phyloP scores from a whole-genome alignment of 2,329 filamentous ascomycete species.

The Grosmannia clavigera region DNA sequence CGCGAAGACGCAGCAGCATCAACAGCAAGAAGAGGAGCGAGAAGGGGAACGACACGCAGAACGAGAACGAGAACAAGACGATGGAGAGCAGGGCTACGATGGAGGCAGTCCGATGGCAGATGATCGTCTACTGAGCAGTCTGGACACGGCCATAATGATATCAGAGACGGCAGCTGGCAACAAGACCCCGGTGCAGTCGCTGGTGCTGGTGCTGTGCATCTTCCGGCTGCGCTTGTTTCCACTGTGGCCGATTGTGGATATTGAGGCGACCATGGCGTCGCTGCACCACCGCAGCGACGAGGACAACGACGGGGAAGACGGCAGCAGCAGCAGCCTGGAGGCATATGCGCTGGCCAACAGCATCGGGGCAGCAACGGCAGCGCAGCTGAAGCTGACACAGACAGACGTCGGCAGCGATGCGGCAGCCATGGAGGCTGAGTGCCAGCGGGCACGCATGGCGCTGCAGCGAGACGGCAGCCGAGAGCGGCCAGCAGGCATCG shows the following conservation, averaged over 20 bases:
- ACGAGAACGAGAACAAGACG: too few relatives aligned
- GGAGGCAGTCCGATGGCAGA: background rate
- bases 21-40: too few relatives aligned
- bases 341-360: slow-evolving; percentile 30
- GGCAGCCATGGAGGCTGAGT: slow-evolving; percentile 23
- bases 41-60: too few relatives aligned
- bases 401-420: slow-evolving; percentile 20
- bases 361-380: slow-evolving; percentile 33
- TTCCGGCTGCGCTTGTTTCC: slow-evolving; percentile 38
- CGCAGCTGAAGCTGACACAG: slow-evolving; percentile 31
- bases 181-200: slow-evolving; percentile 6
- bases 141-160: background rate
- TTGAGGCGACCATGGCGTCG: slow-evolving; percentile 26
- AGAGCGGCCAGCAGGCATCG: slow-evolving; percentile 19
- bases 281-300: slow-evolving; percentile 17
- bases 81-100: background rate
- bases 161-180: background rate
- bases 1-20: slow-evolving; percentile 12
- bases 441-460: slow-evolving; percentile 17
- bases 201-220: slow-evolving; percentile 25
- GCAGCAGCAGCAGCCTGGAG: slow-evolving; percentile 18
- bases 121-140: too few relatives aligned
- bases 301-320: too few relatives aligned
- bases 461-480: slow-evolving; percentile 5
- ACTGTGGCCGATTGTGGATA: slow-evolving; percentile 37